These are phyloP conservation scores for Dalbergia cochinchinensis DNA, from an alignment of 306 rosid genomes.

Conservation along the genomic window DNA sequence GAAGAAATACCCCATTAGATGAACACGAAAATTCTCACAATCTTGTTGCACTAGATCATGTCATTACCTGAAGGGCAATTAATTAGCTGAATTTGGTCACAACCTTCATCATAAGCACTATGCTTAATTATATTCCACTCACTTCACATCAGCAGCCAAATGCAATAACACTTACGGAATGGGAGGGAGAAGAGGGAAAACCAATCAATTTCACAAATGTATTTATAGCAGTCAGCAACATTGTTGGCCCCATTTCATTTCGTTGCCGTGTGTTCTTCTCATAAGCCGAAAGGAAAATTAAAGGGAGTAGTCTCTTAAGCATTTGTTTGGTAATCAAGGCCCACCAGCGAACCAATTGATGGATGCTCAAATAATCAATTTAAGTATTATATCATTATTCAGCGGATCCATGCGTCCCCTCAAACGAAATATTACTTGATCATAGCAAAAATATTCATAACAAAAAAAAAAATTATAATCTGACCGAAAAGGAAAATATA, in stretches of 20 bases:
- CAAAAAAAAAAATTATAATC: not conserved
- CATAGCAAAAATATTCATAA: not conserved
- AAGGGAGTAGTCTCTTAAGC: not conserved
- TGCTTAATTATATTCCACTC: constrained; percentile 9
- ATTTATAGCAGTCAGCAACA: not conserved
- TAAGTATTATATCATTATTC: constrained; percentile 5
- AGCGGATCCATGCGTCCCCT: not conserved
- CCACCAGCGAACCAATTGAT: not conserved
- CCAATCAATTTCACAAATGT: not conserved
- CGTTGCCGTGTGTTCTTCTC: not conserved
- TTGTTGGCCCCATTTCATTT: constrained; percentile 4
- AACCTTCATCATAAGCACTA: constrained; percentile 20
- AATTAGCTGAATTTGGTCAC: constrained; percentile 26
- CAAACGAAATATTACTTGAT: not conserved
- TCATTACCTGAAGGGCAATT: not conserved
- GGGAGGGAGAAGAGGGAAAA: not conserved
- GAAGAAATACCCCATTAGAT: not conserved
- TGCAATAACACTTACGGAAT: not conserved
- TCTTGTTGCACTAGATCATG: not conserved
- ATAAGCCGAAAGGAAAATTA: constrained; percentile 21
- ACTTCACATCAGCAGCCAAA: not conserved
- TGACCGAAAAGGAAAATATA: not conserved
- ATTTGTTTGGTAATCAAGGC: constrained; percentile 1
- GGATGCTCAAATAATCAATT: not conserved
- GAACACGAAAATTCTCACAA: constrained; percentile 21